Percentiles rank a stretch among this genome's conserved stretches.
Conservation (phyloP, 345 rosid species). For the Citrus glauca region DNA sequence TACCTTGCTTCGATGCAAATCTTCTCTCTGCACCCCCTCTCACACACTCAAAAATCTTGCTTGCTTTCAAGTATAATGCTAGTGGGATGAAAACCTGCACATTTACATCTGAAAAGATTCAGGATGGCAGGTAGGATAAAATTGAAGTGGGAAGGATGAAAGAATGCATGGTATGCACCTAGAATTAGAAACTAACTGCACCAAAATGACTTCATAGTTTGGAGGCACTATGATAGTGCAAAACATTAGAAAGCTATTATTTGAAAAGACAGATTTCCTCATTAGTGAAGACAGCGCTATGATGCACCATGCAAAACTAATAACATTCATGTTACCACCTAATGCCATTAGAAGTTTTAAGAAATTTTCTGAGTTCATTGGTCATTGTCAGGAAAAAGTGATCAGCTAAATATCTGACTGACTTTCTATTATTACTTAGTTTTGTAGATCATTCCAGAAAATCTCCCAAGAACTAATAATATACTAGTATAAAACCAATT, state of each 20-base stretch:
- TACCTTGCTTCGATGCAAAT: constrained; percentile 45
- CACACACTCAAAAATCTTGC: constrained; percentile 60
- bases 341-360: background rate
- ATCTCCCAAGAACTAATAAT: background rate
- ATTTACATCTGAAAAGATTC: background rate
- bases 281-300: background rate
- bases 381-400: background rate
- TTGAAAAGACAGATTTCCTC: background rate
- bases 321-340: background rate
- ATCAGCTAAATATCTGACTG: background rate
- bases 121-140: too few species aligned
- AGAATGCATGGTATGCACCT: background rate
- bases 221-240: background rate
- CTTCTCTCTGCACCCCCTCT: constrained; percentile 33
- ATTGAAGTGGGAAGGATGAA: background rate
- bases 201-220: background rate
- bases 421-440: background rate
- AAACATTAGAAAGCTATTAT: background rate
- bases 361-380: background rate
- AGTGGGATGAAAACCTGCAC: constrained; percentile 69
- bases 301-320: background rate
- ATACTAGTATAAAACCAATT: background rate
- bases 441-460: background rate
- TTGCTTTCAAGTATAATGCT: constrained; percentile 37
- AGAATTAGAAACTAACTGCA: background rate